These are phyloP conservation scores for Penium margaritaceum DNA, from an alignment of 139 green algal genomes.

Conservation along the genomic window DNA sequence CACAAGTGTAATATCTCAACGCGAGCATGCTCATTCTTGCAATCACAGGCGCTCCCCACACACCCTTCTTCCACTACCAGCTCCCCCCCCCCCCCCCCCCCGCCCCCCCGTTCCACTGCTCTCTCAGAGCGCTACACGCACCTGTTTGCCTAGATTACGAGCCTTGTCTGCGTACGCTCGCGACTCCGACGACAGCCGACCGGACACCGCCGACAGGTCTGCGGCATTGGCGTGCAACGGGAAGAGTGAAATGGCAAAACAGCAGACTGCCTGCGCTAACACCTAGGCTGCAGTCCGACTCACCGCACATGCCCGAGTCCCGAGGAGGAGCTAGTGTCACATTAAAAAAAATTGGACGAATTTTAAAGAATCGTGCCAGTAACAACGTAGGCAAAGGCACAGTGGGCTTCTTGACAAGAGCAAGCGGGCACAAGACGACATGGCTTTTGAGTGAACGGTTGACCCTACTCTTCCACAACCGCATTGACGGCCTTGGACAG, in stretches of 20 bases:
- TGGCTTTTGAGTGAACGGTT: too few relatives aligned
- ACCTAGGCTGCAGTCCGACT: too few relatives aligned
- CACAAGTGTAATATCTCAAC: background rate
- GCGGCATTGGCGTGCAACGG: background rate
- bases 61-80: background rate
- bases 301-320: background rate
- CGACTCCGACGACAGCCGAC: conserved; percentile 69
- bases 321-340: background rate
- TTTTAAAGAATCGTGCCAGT: background rate
- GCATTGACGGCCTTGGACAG: too few relatives aligned
- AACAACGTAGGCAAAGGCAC: background rate
- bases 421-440: too few relatives aligned
- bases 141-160: conserved; percentile 76
- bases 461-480: too few relatives aligned
- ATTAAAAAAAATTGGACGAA: background rate
- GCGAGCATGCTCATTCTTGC: background rate
- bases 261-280: too few relatives aligned
- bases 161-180: conserved; percentile 75
- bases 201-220: conserved; percentile 77
- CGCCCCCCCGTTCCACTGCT: background rate
- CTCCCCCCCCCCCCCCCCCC: too few relatives aligned
- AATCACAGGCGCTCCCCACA: background rate
- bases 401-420: too few relatives aligned
- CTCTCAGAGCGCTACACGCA: conserved; percentile 5
- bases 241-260: too few relatives aligned